Evolutionary conservation across 2,329 filamentous ascomycete species (phyloP).

Genomic region (Aspergillus latus): DNA sequence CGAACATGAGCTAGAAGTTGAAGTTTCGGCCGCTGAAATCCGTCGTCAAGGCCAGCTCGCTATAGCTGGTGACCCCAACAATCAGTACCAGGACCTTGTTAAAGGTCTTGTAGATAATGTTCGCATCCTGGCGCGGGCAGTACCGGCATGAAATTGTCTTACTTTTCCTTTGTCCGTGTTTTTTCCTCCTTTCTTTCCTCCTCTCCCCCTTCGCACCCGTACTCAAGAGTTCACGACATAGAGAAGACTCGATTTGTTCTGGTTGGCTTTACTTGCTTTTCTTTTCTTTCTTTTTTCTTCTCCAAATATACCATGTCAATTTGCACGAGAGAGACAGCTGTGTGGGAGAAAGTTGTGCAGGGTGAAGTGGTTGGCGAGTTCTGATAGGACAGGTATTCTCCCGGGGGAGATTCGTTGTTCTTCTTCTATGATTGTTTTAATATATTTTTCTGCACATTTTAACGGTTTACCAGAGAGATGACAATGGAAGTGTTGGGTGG

Average conservation of each 20-base stretch:
- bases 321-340: too few species aligned
- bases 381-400: too few species aligned
- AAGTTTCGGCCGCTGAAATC: conserved; percentile 48
- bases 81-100: conserved; percentile 48
- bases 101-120: conserved; percentile 53
- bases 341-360: too few species aligned
- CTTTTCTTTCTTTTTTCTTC: background rate
- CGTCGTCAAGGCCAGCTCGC: conserved; percentile 46
- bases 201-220: background rate
- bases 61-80: conserved; percentile 38
- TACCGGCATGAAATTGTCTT: conserved; percentile 29
- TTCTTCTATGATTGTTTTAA: conserved; percentile 1
- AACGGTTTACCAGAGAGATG: too few species aligned
- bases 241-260: conserved; percentile 2
- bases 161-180: background rate
- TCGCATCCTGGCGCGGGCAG: conserved; percentile 44
- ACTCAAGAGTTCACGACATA: background rate
- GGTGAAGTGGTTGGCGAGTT: too few species aligned
- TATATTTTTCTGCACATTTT: background rate
- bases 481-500: too few species aligned
- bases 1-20: conserved; percentile 52
- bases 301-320: too few species aligned
- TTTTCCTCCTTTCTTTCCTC: background rate
- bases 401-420: background rate
- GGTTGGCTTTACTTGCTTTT: background rate